These are phyloP conservation scores for Clarireedia paspali DNA, from an alignment of 2,329 filamentous ascomycete species.

Conservation along the genomic window DNA sequence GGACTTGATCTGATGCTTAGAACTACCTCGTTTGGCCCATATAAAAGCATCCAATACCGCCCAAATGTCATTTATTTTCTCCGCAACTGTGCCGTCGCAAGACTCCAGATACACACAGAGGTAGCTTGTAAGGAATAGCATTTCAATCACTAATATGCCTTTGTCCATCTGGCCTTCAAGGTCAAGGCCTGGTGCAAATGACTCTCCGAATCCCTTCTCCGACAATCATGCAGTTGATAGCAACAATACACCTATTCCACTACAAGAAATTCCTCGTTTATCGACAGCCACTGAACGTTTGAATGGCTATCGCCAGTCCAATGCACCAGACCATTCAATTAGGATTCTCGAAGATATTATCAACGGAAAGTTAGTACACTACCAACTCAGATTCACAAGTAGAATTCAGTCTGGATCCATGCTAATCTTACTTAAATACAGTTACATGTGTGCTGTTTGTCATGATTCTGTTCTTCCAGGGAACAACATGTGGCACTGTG, in stretches of 20 bases:
- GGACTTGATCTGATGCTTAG: too few species aligned
- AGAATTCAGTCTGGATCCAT: neutral
- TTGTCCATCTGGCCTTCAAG: too few species aligned
- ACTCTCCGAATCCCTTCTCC: neutral
- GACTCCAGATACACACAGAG: too few species aligned
- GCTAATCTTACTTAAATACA: neutral
- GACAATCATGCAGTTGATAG: neutral
- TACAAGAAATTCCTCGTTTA: neutral
- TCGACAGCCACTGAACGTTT: constrained; percentile 6
- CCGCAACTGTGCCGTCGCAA: too few species aligned
- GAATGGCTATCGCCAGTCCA: constrained; percentile 8
- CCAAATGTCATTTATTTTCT: too few species aligned
- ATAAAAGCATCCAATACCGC: too few species aligned
- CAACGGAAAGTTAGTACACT: constrained; percentile 8
- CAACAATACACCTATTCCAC: neutral
- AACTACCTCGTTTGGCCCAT: too few species aligned
- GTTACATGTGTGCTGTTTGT: neutral
- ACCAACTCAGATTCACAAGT: too few species aligned
- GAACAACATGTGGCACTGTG: constrained; percentile 15
- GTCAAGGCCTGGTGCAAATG: neutral
- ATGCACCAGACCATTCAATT: neutral
- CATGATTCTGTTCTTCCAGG: neutral
- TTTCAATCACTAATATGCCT: too few species aligned
- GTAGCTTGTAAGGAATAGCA: too few species aligned
- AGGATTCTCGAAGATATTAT: constrained; percentile 12